Base-by-base conservation (phyloP, 2,329 filamentous ascomycete genomes). In the Sarocladium brachiariae region DNA sequence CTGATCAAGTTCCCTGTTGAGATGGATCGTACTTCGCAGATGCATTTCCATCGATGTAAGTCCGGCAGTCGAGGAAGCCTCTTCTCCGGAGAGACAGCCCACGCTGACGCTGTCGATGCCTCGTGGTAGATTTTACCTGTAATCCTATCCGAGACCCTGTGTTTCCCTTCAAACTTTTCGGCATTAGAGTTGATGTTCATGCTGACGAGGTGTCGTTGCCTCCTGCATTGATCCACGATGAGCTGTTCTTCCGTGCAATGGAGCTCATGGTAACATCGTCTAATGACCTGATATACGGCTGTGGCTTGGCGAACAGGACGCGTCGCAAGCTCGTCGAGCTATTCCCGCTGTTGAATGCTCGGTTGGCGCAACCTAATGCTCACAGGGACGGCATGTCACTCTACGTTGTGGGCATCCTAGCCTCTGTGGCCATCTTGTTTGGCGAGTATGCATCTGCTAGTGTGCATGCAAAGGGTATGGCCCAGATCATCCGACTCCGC, bases 61-160 rank as follows among this genome's bases (percentile, higher is more conserved):
- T 50, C 14, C n/a, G n/a, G n/a, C n/a, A n/a, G n/a, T n/a, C n/a
- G n/a, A n/a, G n/a, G n/a, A n/a, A n/a, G n/a, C n/a, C n/a, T n/a
- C n/a, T n/a, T n/a, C n/a, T n/a, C n/a, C n/a, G n/a, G n/a, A n/a
- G n/a, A n/a, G n/a, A n/a, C n/a, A n/a, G n/a, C n/a, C n/a, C 13
- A 30, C 13, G 13, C 27, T 30, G 13, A 30, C 27, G 27, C 7
- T 7, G 7, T 30, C 13, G 27, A 13, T 30, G 27, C 13, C 7
- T 9, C 14, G 33, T 8, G 8, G 3, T 21, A 50, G 49, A 43
- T 25, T 43, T 50, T 16, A 5, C 25, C 5, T 39, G 49, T 18
- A 50, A 50, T 23, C 49, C 49, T 19, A 33, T 50, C 14, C 24
- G 49, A 16, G 49, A 50, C 33, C 35, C 49, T 5, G 18, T 50